Percentiles rank a stretch among this genome's conserved stretches.
phyloP scores from a whole-genome alignment of 1,284 basidiomycete species.

The Ustilago trichophora region DNA sequence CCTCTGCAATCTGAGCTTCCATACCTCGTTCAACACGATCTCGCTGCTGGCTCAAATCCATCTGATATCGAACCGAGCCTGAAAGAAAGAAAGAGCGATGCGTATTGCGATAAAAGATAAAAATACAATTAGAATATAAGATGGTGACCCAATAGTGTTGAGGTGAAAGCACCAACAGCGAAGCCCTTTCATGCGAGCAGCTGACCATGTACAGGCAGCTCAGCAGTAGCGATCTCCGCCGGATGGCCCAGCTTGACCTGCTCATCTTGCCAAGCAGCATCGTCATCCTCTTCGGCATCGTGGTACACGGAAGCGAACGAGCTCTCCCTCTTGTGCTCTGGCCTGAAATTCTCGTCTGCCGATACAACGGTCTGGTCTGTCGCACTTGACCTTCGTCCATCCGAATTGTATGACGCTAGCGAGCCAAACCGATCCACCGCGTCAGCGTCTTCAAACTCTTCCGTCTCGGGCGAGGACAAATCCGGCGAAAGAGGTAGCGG shows the following conservation, averaged over 20 bases:
- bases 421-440: slow-evolving; percentile 4
- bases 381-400: slow-evolving; percentile 14
- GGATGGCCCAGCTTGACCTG: neutral
- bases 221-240: neutral
- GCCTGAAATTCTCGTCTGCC: no score
- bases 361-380: slow-evolving; percentile 23
- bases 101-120: slow-evolving; percentile 8
- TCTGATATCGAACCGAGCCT: no score
- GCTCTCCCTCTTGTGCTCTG: slow-evolving; percentile 14
- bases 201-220: slow-evolving; percentile 6
- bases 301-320: slow-evolving; percentile 30
- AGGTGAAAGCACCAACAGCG: no score
- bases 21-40: no score
- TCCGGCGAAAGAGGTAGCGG: slow-evolving; percentile 13
- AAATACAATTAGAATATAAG: slow-evolving; percentile 4
- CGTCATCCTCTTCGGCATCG: slow-evolving; percentile 16
- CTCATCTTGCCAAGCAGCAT: neutral
- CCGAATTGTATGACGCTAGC: slow-evolving; percentile 10
- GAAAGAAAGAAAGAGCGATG: slow-evolving; percentile 1
- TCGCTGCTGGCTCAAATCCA: no score
- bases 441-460: slow-evolving; percentile 4
- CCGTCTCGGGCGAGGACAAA: slow-evolving; percentile 6
- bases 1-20: no score
- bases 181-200: neutral
- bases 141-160: no score